Conservation (phyloP, 805 yeast genomes). For the Debaryomyces prosopidis region DNA sequence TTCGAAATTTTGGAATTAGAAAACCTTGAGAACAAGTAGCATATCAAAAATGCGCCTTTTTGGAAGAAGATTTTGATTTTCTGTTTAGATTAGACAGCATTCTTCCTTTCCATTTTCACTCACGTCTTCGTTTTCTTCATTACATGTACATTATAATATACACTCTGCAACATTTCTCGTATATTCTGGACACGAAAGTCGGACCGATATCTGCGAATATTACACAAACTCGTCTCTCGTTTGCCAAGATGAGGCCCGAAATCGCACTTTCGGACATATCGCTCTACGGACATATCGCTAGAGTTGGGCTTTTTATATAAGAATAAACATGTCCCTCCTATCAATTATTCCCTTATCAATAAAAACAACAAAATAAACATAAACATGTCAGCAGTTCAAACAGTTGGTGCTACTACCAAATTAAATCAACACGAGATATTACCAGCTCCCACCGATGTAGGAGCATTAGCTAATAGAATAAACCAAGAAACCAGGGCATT, state of each 20-base stretch:
- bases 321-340: neutral
- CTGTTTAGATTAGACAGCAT: neutral
- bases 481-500: conserved; percentile 63
- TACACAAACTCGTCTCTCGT: neutral
- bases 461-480: conserved; percentile 82
- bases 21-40: conserved; percentile 21
- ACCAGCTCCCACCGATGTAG: conserved; percentile 78
- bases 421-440: conserved; percentile 51
- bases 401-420: conserved; percentile 31
- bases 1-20: conserved; percentile 34
- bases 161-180: too few relatives aligned
- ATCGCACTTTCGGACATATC: neutral
- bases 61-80: conserved; percentile 11
- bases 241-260: neutral
- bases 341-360: neutral
- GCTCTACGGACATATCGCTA: neutral
- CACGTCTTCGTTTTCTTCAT: too few relatives aligned
- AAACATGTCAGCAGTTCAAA: conserved; percentile 16
- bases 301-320: neutral
- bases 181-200: neutral
- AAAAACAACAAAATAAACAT: neutral
- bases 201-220: neutral
- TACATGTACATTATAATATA: too few relatives aligned
- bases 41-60: conserved; percentile 14
- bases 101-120: neutral